Evolutionary conservation across 495 filamentous ascomycete species (phyloP), one percentile per base, ranked within the genome.

Genomic region (Penicillium soppii): DNA sequence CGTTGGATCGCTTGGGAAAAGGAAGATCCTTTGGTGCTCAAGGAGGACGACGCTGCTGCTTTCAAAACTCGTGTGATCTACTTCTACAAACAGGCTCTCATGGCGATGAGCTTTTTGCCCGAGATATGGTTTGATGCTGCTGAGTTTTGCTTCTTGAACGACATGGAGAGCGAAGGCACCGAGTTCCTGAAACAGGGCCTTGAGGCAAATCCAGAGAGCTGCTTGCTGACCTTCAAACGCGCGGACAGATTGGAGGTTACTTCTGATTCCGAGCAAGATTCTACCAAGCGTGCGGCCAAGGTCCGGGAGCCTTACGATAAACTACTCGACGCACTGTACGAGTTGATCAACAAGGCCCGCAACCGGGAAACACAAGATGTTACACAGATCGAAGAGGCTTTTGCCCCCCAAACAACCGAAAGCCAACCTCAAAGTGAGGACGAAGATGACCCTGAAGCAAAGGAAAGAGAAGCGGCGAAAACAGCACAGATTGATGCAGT

Each of bases 121-220:
- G 89, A 92, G 64, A 83, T 97, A 54, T 98, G 94, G 94, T 92
- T 88, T 56, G 91, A 96, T 40, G 94, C 92, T 2, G 88, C 91
- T 10, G 88, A 96, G 50, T 98, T 92, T 76, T 96, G 91, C 70
- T 89, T 91, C 62, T 74, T 83, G 42, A 91, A 95, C 61, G 82
- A 82, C 43, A 67, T 85, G 71, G 82, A 80, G 30, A 70, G 72
- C 15, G 84, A 87, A 43, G 89, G 88, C 17, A 85, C 86, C 50
- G 81, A 88, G 2, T 92, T 97, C 56, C 76, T 98, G 35, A 77
- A 79, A 33, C 79, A 91, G 48, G 94, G 94, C 22, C 82, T 92
- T 47, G 78, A 83, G 12, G 95, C 91, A 6, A 97, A 97, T 59
- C 91, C 95, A 9, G 95, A 98, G 69, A 96, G 91, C 53, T 89